Base-by-base conservation (phyloP, 139 green algal genomes). In the Nannochloris sp. region DNA sequence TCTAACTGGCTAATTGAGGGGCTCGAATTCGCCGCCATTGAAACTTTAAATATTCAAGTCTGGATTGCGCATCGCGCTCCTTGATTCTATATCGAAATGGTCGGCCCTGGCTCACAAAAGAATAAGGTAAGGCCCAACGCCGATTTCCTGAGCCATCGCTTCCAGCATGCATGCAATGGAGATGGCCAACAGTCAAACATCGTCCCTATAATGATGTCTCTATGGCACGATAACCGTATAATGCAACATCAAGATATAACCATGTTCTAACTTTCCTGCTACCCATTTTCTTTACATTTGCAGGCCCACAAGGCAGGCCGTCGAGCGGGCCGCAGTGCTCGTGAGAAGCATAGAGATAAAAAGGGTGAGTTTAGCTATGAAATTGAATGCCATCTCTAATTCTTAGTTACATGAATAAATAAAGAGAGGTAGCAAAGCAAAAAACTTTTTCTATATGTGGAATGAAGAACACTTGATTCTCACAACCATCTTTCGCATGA, bases 231-330 rank as follows among this genome's bases (percentile, higher is more conserved):
- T 12, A 19, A 45, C 12, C 37, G 9, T 19, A 45, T 45, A 45
- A 12, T 35, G 15, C 46, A 61, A 1, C 31, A 1, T 15, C 2
- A 15, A 24, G 23, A 4, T 45, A 29, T 27, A 27, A 37, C 37
- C 3, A 19, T 48, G 23, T 14, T 12, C 8, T 19, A 19, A 27
- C 23, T 53, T 53, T n/a, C 23, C 6, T 19, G 44, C 44, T 19
- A 27, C 31, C 2, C 8, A n/a, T 12, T 30, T 13, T 30, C 29
- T 10, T 36, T 4, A 34, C 59, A 6, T 53, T 6, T 69, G 62
- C 70, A 95, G 88, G 47, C 74, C 0, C 89, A 96, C 73, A 96
- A 96, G 64, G 61, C 86, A 3, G 86, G 88, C 10, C 64, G 80
- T 12, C 68, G 71, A 6, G 88, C 88, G 6, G 89, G 89, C 2